Conservation (phyloP, 225 moss, liverwort and hornwort species). For the Marchantia polymorpha region DNA sequence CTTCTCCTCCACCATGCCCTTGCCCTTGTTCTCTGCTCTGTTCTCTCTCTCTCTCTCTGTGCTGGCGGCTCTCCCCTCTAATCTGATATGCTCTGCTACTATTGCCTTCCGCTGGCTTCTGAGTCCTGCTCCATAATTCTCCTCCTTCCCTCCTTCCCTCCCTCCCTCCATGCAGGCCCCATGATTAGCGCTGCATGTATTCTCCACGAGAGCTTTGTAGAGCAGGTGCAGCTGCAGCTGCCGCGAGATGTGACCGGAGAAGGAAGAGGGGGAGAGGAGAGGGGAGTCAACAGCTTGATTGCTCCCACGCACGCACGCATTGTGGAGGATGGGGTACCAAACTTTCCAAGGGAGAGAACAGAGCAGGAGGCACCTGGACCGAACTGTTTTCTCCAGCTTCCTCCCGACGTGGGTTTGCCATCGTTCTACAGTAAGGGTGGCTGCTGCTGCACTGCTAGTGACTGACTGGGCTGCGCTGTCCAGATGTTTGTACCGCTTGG, state of each 20-base stretch:
- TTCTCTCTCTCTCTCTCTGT: background rate
- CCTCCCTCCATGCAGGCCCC: slow-evolving; percentile 9
- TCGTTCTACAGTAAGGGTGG: background rate
- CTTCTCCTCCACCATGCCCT: background rate
- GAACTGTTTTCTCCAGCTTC: slow-evolving; percentile 1
- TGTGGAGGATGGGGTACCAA: background rate
- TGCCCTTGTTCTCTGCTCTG: background rate
- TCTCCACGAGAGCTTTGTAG: background rate
- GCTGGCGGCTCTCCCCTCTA: slow-evolving; percentile 1
- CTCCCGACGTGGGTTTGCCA: background rate
- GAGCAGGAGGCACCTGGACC: background rate
- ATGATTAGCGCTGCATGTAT: background rate
- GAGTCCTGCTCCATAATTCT: background rate
- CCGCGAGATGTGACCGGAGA: background rate
- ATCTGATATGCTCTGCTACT: too few species aligned
- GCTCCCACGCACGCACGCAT: background rate
- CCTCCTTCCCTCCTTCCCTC: too few species aligned
- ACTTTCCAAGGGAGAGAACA: background rate
- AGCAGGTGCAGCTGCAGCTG: background rate
- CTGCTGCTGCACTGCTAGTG: background rate
- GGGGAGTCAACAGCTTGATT: background rate
- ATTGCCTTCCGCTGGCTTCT: too few species aligned
- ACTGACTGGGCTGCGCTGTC: background rate
- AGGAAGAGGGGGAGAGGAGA: background rate
- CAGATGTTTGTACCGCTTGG: too few species aligned